Percentiles rank a stretch among this genome's conserved stretches.
These are phyloP conservation scores for Fonsecaea monophora DNA, from an alignment of 2,329 filamentous ascomycete species.

Conservation along the genomic window DNA sequence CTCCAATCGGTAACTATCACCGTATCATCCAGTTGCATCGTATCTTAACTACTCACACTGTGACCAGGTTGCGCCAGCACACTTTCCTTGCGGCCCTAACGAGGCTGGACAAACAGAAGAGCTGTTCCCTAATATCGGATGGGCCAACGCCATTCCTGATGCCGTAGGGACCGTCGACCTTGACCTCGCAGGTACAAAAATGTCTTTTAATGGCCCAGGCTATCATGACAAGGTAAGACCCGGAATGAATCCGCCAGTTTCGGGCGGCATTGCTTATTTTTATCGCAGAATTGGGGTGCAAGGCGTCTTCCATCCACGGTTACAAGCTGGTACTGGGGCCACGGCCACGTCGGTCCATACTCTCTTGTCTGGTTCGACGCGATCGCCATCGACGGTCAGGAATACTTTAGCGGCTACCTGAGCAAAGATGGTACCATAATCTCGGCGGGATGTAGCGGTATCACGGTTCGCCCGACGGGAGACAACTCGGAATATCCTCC, in stretches of 20 bases:
- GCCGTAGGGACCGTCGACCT: constrained; percentile 44
- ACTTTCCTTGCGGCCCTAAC: constrained; percentile 41
- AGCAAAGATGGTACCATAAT: constrained; percentile 43
- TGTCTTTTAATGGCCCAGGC: constrained; percentile 49
- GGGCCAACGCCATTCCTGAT: constrained; percentile 49
- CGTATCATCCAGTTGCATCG: too few species aligned
- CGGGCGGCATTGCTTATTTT: too few species aligned
- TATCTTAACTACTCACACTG: too few species aligned
- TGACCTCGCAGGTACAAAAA: constrained; percentile 42
- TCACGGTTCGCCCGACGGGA: constrained; percentile 33
- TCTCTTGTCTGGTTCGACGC: constrained; percentile 55
- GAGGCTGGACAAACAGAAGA: constrained; percentile 36
- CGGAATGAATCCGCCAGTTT: too few species aligned
- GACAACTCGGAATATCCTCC: constrained; percentile 35
- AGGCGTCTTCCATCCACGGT: constrained; percentile 45
- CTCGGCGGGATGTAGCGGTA: constrained; percentile 40
- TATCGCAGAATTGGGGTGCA: constrained; percentile 51
- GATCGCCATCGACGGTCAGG: constrained; percentile 39
- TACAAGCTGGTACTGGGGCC: constrained; percentile 56
- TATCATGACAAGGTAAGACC: constrained; percentile 54
- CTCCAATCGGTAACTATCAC: constrained; percentile 22
- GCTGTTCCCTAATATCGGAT: constrained; percentile 47
- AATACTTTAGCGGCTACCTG: constrained; percentile 45
- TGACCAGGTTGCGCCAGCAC: constrained; percentile 33
- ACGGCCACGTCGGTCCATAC: constrained; percentile 51